phyloP scores from a whole-genome alignment of 176 grass and related monocot genomes.

The Eragrostis curvula region DNA sequence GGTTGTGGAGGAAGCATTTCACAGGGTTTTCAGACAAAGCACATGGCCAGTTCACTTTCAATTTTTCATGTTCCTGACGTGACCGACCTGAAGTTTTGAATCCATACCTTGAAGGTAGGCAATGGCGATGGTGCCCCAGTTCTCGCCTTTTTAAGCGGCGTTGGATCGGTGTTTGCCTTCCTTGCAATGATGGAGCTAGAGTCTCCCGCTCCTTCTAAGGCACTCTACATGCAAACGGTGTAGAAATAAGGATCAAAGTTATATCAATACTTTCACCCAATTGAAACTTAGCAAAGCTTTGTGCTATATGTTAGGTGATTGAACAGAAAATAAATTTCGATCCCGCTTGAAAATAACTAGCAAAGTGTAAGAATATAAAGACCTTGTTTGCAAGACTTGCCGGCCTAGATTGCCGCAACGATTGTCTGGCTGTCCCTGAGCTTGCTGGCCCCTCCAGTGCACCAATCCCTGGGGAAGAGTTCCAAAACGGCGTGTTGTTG shows the following conservation, averaged over 20 bases:
- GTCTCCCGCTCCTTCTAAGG: conserved; percentile 56
- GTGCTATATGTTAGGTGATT: background rate
- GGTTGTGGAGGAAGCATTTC: background rate
- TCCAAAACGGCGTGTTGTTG: conserved; percentile 67
- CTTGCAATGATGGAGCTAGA: conserved; percentile 52
- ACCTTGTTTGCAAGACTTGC: conserved; percentile 33
- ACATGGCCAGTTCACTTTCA: too few relatives aligned
- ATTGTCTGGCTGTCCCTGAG: background rate
- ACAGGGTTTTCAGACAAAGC: background rate
- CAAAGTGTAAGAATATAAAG: background rate
- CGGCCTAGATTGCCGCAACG: background rate
- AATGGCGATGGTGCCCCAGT: conserved; percentile 62
- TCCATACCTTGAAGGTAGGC: conserved; percentile 83
- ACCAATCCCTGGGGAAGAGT: conserved; percentile 31
- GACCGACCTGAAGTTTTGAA: background rate
- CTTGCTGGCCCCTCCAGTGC: background rate
- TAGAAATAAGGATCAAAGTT: conserved; percentile 8
- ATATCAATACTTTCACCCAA: background rate
- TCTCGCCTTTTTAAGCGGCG: conserved; percentile 72
- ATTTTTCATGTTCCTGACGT: background rate
- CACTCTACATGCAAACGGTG: conserved; percentile 42
- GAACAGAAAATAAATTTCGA: background rate
- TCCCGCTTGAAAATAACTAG: background rate
- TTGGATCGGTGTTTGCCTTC: conserved; percentile 36
- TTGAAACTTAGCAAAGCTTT: background rate